These are phyloP conservation scores for Eryngium alpinum DNA, from an alignment of 140 eudicot species.

Conservation along the genomic window DNA sequence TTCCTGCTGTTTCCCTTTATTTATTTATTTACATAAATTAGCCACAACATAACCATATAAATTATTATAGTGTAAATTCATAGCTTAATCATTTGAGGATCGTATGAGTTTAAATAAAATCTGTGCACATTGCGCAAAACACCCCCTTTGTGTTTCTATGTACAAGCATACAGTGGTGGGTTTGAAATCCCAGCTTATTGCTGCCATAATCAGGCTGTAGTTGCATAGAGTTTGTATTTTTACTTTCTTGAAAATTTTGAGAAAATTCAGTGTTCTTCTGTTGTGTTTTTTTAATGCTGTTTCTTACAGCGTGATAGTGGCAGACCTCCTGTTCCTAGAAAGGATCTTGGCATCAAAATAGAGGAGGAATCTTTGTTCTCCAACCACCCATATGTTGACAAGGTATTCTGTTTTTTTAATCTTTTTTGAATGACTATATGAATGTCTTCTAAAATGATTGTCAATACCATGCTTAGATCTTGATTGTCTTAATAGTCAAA, in stretches of 20 bases:
- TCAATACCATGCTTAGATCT: too few relatives aligned
- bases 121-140: background rate
- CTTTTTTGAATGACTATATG: background rate
- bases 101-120: background rate
- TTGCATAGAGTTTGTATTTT: background rate
- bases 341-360: constrained; percentile 70
- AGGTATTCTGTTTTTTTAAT: constrained; percentile 38
- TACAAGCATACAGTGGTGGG: background rate
- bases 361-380: constrained; percentile 86
- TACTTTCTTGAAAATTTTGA: background rate
- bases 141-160: too few relatives aligned
- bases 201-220: background rate
- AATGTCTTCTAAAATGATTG: background rate
- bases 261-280: background rate
- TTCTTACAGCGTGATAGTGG: constrained; percentile 80
- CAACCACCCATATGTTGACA: constrained; percentile 90
- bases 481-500: background rate
- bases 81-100: background rate
- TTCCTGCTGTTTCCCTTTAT: background rate
- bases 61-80: background rate
- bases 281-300: constrained; percentile 1
- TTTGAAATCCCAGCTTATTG: constrained; percentile 6
- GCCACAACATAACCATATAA: background rate
- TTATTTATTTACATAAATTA: background rate
- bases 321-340: constrained; percentile 84